Percentiles rank a stretch among this genome's conserved stretches.
phyloP scores from a whole-genome alignment of 441 rosid species.

The Populus trichocarpa region DNA sequence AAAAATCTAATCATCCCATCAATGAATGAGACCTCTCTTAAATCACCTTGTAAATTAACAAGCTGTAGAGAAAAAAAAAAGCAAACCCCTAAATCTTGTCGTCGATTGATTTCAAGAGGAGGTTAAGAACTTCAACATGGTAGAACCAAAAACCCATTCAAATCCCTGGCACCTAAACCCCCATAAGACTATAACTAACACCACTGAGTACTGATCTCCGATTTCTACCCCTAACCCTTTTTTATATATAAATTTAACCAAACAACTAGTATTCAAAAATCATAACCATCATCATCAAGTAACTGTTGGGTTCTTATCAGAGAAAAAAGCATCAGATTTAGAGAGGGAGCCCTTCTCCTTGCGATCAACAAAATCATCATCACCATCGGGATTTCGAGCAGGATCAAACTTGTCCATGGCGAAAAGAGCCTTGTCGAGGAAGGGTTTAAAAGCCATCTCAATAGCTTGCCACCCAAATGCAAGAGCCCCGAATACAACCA shows the following conservation, averaged over 20 bases:
- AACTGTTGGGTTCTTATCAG: constrained; percentile 11
- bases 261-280: not conserved
- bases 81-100: too few relatives aligned
- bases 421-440: constrained; percentile 51
- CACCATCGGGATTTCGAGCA: constrained; percentile 48
- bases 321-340: constrained; percentile 3
- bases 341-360: not conserved
- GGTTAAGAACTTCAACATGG: too few relatives aligned
- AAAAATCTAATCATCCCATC: too few relatives aligned
- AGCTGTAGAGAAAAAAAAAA: too few relatives aligned
- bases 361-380: not conserved
- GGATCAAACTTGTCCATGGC: constrained; percentile 66
- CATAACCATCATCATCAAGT: not conserved
- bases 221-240: too few relatives aligned
- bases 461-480: constrained; percentile 74
- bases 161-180: too few relatives aligned
- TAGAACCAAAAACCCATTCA: too few relatives aligned
- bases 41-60: too few relatives aligned
- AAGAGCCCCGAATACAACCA: constrained; percentile 60
- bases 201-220: too few relatives aligned
- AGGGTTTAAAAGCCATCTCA: constrained; percentile 69
- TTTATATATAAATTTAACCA: not conserved
- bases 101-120: too few relatives aligned
- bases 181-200: too few relatives aligned
- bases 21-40: too few relatives aligned